phyloP scores from a whole-genome alignment of 2,329 filamentous ascomycete genomes.

The Chrysoporthe austroafricana region DNA sequence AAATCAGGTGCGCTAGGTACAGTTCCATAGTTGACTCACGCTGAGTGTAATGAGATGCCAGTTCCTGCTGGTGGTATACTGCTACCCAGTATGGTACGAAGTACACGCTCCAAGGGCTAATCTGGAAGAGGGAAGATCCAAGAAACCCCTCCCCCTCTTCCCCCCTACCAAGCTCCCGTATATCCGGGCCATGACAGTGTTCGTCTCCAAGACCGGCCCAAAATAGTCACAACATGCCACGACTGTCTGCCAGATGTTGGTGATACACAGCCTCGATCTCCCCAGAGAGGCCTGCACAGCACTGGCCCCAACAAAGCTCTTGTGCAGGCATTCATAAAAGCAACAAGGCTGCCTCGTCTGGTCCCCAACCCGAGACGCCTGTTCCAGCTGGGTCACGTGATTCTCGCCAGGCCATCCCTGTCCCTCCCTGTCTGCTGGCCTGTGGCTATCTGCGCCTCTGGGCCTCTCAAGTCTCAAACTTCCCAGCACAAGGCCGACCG shows the following conservation, averaged over 20 bases:
- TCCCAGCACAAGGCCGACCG: not conserved
- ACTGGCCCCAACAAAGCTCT: not conserved
- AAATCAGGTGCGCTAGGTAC: not conserved
- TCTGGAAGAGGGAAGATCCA: not conserved
- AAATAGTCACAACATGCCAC: not conserved
- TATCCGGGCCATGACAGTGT: not conserved
- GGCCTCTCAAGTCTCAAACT: not conserved
- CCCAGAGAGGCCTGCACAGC: not conserved
- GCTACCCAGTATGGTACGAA: no score
- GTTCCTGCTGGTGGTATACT: not conserved
- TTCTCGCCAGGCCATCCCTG: not conserved
- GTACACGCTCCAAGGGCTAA: not conserved
- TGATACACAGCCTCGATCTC: not conserved
- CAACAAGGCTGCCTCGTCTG: not conserved
- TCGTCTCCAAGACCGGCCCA: not conserved
- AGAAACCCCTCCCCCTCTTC: not conserved
- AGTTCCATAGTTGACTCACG: not conserved
- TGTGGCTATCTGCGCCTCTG: slow-evolving; percentile 12
- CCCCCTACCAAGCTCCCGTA: not conserved
- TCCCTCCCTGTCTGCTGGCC: not conserved
- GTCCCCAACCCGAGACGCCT: not conserved
- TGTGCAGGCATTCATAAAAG: not conserved
- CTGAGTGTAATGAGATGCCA: not conserved
- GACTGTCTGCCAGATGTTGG: not conserved
- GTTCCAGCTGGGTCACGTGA: slow-evolving; percentile 2